phyloP scores from a whole-genome alignment of 140 eudicot genomes.

The Oenanthe javanica region DNA sequence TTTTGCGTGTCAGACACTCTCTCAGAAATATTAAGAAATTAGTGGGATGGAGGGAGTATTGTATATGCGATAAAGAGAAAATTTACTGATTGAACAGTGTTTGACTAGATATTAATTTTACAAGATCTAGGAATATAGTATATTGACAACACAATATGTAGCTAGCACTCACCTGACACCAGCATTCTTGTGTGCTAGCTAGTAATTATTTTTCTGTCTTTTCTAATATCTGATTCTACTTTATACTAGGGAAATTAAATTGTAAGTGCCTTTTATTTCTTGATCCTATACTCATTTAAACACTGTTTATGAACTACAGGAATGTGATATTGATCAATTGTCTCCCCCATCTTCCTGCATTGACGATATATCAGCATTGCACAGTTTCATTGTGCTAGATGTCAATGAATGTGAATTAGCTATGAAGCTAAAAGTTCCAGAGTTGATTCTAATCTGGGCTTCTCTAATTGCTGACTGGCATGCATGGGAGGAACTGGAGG shows the following conservation, averaged over 20 bases:
- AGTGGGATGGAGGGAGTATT: no score
- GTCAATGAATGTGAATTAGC: slow-evolving; percentile 25
- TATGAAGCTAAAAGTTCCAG: slow-evolving; percentile 36
- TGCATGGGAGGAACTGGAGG: slow-evolving; percentile 72
- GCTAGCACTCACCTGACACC: neutral
- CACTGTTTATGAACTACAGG: slow-evolving; percentile 27
- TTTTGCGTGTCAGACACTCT: no score
- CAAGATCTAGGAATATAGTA: neutral
- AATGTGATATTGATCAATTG: slow-evolving; percentile 19
- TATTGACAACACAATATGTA: neutral
- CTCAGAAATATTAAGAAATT: no score
- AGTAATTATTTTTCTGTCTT: neutral
- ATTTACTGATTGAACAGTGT: neutral
- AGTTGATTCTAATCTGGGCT: slow-evolving; percentile 54
- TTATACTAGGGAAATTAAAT: neutral
- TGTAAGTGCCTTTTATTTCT: neutral
- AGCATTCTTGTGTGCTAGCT: neutral
- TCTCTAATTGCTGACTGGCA: slow-evolving; percentile 45
- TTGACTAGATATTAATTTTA: neutral
- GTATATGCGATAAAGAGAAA: no score
- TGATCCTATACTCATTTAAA: neutral
- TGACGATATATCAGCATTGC: slow-evolving; percentile 61
- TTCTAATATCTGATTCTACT: neutral
- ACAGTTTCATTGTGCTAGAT: slow-evolving; percentile 43
- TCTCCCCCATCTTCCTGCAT: slow-evolving; percentile 37